Base-by-base conservation (phyloP, 2,329 filamentous ascomycete genomes). In the Fusarium vanettenii region DNA sequence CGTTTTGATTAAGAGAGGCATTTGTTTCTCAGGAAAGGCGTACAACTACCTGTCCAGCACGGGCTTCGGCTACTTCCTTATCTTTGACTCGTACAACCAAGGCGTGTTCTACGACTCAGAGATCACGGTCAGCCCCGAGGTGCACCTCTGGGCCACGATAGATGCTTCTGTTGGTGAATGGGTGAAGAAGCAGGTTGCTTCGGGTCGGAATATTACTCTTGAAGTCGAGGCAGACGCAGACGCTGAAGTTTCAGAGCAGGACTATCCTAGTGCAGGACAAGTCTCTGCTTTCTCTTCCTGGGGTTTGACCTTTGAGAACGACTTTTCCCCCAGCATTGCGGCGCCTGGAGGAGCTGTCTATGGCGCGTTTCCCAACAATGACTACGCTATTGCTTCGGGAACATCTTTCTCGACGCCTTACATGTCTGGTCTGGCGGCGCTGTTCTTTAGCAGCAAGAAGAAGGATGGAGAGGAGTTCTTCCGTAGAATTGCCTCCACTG, bases 401-500 rank as follows among this genome's bases (percentile, higher is more conserved):
- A 78, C 76, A 3, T 77, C 74, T 0, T 73, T 76, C n/a, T 67
- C 76, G 1, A 70, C 74, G 1, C 76, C 76, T 1, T 78, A 77
- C 7, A 60, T 78, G 6, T 67, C 76, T 13, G 76, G 74, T 16
- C 31, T 79, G 9, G 76, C 76, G 9, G 76, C 76, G 1, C 55
- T 78, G 22, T 78, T 67, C 67, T 77, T 72, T 13, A 68, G 63
- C 18, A 16, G 25, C 3, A 9, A 2, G 3, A 56, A 33, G 22
- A 56, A 56, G 31, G 52, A 56, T 18, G 7, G 14, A 1, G 20
- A 35, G 6, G 52, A 56, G 14, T 56, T 56, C 25, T 56, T 35
- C 52, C 52, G 52, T 29, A 27, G 52, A 7, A 33, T 20, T 14
- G 20, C 52, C 1, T 56, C 52, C 6, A 56, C 52, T 16, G 52